Percentiles rank a stretch among this genome's conserved stretches.
Evolutionary conservation across 2,329 filamentous ascomycete genomes (phyloP).

Genomic region (Cryphonectria nitschkei): DNA sequence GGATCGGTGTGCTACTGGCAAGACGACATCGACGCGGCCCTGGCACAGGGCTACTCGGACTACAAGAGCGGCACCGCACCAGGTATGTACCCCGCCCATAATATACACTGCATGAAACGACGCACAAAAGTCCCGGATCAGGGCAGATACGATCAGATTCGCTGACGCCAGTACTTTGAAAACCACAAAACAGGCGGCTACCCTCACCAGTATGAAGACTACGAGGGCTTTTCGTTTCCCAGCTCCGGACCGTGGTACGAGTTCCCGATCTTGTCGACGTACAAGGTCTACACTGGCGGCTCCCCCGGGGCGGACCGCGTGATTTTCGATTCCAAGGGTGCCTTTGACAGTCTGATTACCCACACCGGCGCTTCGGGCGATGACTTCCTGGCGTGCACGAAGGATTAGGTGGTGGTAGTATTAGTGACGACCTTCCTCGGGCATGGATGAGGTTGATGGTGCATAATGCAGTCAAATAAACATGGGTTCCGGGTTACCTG

Average conservation of each 20-base stretch:
- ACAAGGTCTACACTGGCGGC: conserved; percentile 48
- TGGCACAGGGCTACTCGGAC: conserved; percentile 41
- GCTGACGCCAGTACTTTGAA: neutral
- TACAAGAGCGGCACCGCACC: conserved; percentile 34
- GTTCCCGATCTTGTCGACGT: conserved; percentile 45
- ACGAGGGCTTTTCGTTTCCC: conserved; percentile 48
- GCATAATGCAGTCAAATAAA: neutral
- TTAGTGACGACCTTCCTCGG: too few species aligned
- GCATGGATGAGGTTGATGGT: too few species aligned
- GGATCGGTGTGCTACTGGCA: conserved; percentile 43
- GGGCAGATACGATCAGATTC: neutral
- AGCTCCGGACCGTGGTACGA: conserved; percentile 46
- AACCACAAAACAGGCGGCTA: conserved; percentile 39
- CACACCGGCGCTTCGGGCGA: conserved; percentile 67
- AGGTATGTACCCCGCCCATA: conserved; percentile 29
- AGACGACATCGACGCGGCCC: conserved; percentile 39
- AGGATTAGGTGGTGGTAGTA: conserved; percentile 11
- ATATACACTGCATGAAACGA: neutral
- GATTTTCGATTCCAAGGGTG: conserved; percentile 59
- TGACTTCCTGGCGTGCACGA: conserved; percentile 62
- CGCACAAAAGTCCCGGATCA: too few species aligned
- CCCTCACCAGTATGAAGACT: conserved; percentile 49
- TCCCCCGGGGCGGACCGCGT: conserved; percentile 66
- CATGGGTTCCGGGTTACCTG: too few species aligned
- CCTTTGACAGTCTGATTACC: conserved; percentile 63